Conservation (phyloP, 2,329 filamentous ascomycete species). For the Beauveria sp. region DNA sequence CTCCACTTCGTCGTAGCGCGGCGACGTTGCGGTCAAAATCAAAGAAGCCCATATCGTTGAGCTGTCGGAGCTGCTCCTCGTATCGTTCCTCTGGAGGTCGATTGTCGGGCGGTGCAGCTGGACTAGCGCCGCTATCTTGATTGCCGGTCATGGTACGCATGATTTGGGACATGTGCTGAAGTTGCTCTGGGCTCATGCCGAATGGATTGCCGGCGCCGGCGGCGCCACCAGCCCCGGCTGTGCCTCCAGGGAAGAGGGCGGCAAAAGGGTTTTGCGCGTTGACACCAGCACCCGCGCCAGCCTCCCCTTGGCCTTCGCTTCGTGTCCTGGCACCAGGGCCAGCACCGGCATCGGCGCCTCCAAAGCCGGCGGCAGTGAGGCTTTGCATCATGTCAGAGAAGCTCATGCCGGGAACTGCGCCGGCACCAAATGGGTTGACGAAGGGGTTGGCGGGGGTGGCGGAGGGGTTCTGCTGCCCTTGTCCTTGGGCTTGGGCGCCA, state of each 20-base stretch:
- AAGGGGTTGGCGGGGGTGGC: constrained; percentile 38
- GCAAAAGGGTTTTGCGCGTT: constrained; percentile 56
- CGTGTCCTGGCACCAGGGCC: background rate
- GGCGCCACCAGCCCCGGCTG: constrained; percentile 27
- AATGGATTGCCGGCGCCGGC: constrained; percentile 35
- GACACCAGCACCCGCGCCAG: background rate
- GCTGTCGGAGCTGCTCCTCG: constrained; percentile 77
- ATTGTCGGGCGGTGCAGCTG: constrained; percentile 62
- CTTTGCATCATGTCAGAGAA: constrained; percentile 19
- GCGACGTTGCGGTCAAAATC: constrained; percentile 92
- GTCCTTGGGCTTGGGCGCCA: constrained; percentile 1
- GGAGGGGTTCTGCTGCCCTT: constrained; percentile 13
- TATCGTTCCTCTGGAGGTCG: constrained; percentile 91
- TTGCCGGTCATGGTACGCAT: constrained; percentile 28
- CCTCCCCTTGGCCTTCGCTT: no score
- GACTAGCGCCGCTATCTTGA: constrained; percentile 21
- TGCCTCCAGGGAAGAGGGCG: constrained; percentile 46
- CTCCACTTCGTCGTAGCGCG: constrained; percentile 79
- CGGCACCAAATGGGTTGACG: constrained; percentile 23
- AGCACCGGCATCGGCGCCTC: constrained; percentile 14
- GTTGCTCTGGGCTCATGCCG: constrained; percentile 45
- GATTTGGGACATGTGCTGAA: constrained; percentile 48
- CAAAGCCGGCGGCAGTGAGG: constrained; percentile 24
- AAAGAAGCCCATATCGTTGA: constrained; percentile 99
- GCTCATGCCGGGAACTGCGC: constrained; percentile 15